Evolutionary conservation across 345 rosid genomes (phyloP).

Genomic region (Bruguiera parviflora): DNA sequence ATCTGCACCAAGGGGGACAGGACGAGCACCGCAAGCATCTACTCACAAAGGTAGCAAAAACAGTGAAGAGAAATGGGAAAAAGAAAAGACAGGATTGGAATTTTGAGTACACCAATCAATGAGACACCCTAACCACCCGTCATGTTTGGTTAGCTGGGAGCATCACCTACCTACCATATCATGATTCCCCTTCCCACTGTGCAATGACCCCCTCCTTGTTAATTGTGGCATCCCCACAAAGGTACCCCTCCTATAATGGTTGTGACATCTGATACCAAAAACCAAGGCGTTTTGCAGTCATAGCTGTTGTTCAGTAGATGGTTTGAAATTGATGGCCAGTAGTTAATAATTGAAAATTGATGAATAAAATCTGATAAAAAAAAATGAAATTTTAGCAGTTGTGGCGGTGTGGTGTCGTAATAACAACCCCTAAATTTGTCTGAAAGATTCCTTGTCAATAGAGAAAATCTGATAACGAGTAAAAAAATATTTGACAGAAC

Average conservation of each 20-base stretch:
- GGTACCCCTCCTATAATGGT: not conserved
- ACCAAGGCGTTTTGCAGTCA: not conserved
- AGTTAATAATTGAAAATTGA: too few relatives aligned
- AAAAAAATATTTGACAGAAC: too few relatives aligned
- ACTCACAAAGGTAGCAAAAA: not conserved
- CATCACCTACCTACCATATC: slow-evolving; percentile 33
- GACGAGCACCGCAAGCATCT: slow-evolving; percentile 3
- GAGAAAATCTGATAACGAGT: too few relatives aligned
- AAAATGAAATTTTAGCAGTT: too few relatives aligned
- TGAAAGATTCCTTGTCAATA: too few relatives aligned
- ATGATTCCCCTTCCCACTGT: not conserved
- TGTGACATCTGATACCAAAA: not conserved
- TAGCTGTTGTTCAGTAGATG: too few relatives aligned
- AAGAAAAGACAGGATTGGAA: slow-evolving; percentile 16
- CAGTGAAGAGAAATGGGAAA: not conserved
- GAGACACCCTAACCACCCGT: slow-evolving; percentile 54
- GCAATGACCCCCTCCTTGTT: not conserved
- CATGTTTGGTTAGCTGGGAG: slow-evolving; percentile 43
- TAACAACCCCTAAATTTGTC: too few relatives aligned
- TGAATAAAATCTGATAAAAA: too few relatives aligned
- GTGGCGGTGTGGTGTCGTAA: too few relatives aligned
- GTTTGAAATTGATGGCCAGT: too few relatives aligned
- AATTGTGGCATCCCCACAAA: not conserved
- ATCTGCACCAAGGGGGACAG: too few relatives aligned
- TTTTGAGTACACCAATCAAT: slow-evolving; percentile 10